These are phyloP conservation scores for Rhizopus microsporus DNA, from an alignment of 371 early-diverging fungal species.

Conservation along the genomic window DNA sequence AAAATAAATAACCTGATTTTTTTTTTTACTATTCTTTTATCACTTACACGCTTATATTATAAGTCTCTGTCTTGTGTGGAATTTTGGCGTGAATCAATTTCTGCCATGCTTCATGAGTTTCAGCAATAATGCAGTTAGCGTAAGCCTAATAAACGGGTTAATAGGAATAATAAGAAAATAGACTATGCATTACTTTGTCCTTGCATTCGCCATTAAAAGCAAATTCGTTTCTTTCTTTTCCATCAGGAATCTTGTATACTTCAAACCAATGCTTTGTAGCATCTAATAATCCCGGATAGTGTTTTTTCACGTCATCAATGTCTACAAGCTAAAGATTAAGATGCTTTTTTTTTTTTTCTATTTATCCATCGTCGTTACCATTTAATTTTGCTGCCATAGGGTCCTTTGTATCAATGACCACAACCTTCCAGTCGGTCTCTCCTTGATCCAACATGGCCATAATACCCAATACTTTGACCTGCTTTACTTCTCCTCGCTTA, in stretches of 20 bases:
- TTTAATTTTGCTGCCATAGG: constrained; percentile 91
- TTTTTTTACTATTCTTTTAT: background rate
- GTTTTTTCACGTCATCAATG: constrained; percentile 95
- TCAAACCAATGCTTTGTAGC: constrained; percentile 99
- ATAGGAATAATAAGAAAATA: background rate
- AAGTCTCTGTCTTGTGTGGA: constrained; percentile 12
- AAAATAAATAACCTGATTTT: background rate
- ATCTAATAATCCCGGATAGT: constrained; percentile 93
- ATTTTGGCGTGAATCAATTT: constrained; percentile 60
- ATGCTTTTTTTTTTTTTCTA: background rate
- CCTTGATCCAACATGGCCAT: constrained; percentile 98
- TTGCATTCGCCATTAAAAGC: constrained; percentile 94
- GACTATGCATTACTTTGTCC: constrained; percentile 55
- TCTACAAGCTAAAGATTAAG: constrained; percentile 42
- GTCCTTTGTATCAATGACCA: constrained; percentile 96
- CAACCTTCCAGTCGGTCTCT: constrained; percentile 99
- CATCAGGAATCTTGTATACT: constrained; percentile 99
- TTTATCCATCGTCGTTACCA: constrained; percentile 35
- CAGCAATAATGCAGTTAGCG: constrained; percentile 84
- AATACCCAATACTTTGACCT: constrained; percentile 97
- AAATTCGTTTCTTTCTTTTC: constrained; percentile 98
- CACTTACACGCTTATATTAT: constrained; percentile 25
- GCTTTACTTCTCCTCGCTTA: constrained; percentile 94
- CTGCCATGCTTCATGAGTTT: constrained; percentile 94
- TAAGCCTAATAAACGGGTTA: constrained; percentile 53